Evolutionary conservation across 2,329 filamentous ascomycete species (phyloP).

Genomic region (Lasiodiplodia citricola): DNA sequence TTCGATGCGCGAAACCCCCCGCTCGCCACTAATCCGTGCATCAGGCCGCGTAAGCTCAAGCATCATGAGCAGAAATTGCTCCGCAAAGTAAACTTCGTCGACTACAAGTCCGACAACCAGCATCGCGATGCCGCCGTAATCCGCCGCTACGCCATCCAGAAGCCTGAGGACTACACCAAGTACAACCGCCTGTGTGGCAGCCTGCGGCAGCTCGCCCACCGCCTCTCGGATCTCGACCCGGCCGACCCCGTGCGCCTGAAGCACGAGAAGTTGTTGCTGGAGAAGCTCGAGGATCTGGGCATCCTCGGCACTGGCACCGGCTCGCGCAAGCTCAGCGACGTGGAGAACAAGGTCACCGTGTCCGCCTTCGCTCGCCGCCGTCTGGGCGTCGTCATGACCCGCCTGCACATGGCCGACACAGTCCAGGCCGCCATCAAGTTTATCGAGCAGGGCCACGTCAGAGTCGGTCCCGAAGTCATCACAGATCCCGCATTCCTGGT

Average conservation of each 20-base stretch:
- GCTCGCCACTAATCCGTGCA: too few relatives aligned
- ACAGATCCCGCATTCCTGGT: conserved; percentile 91
- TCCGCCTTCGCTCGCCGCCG: conserved; percentile 84
- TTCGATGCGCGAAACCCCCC: too few relatives aligned
- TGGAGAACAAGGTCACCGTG: conserved; percentile 89
- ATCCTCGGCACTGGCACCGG: conserved; percentile 73
- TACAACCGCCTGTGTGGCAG: conserved; percentile 60
- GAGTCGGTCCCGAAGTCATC: conserved; percentile 87
- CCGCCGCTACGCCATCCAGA: conserved; percentile 88
- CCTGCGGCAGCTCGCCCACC: conserved; percentile 88
- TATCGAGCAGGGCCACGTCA: conserved; percentile 92
- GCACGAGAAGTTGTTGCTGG: conserved; percentile 83
- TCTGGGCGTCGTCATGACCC: conserved; percentile 88
- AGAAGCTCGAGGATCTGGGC: conserved; percentile 94
- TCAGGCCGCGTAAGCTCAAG: conserved; percentile 63
- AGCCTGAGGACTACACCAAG: conserved; percentile 79
- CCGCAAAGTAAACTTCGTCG: conserved; percentile 90
- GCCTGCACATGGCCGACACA: conserved; percentile 88
- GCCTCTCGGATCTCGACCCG: conserved; percentile 79
- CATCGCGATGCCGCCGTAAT: conserved; percentile 83
- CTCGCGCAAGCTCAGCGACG: conserved; percentile 64
- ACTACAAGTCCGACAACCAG: conserved; percentile 84
- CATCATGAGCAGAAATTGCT: conserved; percentile 89
- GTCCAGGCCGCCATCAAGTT: conserved; percentile 80
- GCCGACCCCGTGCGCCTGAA: conserved; percentile 79